Evolutionary conservation across 2,329 filamentous ascomycete genomes (phyloP).

Genomic region (Juglanconis sp.): DNA sequence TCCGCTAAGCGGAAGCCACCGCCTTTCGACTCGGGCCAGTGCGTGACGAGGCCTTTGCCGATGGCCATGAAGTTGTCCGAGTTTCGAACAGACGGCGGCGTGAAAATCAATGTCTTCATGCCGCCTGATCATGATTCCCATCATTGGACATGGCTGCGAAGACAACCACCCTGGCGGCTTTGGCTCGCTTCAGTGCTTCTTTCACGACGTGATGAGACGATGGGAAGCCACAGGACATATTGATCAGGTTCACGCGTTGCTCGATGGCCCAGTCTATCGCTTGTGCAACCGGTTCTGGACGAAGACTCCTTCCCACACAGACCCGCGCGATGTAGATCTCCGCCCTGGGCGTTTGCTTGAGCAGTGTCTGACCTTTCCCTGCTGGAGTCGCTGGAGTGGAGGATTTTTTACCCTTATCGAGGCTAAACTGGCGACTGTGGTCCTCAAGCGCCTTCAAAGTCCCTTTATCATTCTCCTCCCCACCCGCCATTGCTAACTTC

Average conservation of each 20-base stretch:
- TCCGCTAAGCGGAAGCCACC: not conserved
- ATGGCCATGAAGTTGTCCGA: not conserved
- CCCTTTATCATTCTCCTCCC: too few species aligned
- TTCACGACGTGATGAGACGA: not conserved
- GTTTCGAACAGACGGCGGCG: not conserved
- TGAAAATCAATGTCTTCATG: not conserved
- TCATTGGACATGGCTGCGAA: not conserved
- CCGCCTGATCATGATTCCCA: not conserved
- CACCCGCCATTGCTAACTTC: too few species aligned
- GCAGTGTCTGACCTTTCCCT: too few species aligned
- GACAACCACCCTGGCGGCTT: not conserved
- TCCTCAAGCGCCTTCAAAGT: too few species aligned
- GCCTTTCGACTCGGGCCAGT: not conserved
- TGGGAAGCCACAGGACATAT: not conserved
- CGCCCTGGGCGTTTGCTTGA: too few species aligned
- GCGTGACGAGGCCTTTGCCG: constrained; percentile 38
- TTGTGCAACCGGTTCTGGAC: not conserved
- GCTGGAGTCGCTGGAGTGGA: too few species aligned
- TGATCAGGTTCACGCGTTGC: not conserved
- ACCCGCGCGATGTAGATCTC: not conserved
- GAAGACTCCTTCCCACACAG: not conserved
- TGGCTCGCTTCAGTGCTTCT: not conserved
- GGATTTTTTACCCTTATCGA: too few species aligned
- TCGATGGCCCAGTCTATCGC: not conserved
- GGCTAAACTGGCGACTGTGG: too few species aligned